These are phyloP conservation scores for Debaryomycetaceae sp. DNA, from an alignment of 1,139 yeast genomes.

Conservation along the genomic window DNA sequence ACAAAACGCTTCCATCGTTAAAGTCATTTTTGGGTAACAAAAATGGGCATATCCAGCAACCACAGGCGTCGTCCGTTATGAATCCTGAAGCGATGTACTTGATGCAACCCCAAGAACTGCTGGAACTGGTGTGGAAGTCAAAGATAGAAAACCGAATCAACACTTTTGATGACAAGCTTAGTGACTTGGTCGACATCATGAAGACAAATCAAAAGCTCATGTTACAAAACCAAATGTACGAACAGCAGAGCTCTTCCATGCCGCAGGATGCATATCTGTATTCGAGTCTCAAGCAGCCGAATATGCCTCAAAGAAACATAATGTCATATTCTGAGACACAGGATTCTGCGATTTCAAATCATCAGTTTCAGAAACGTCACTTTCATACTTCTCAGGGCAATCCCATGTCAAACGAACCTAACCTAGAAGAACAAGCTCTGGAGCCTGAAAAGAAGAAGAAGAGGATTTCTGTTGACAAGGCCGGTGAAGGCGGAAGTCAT, in stretches of 20 bases:
- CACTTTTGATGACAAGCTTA: slow-evolving; percentile 45
- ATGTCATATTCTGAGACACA: background rate
- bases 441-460: slow-evolving; percentile 4
- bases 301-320: slow-evolving; percentile 6
- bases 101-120: slow-evolving; percentile 1
- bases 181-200: slow-evolving; percentile 38
- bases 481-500: background rate
- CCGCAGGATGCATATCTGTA: background rate
- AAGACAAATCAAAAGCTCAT: slow-evolving; percentile 30
- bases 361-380: background rate
- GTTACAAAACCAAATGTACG: slow-evolving; percentile 11
- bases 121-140: slow-evolving; percentile 33
- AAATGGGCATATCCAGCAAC: background rate
- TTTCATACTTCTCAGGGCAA: background rate
- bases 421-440: background rate
- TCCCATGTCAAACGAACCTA: background rate
- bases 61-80: slow-evolving; percentile 1
- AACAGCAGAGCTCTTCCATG: background rate
- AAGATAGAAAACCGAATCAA: slow-evolving; percentile 44
- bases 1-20: slow-evolving; percentile 16
- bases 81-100: slow-evolving; percentile 1
- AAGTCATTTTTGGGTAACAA: slow-evolving; percentile 5
- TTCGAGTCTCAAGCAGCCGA: background rate
- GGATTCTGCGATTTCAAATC: slow-evolving; percentile 1
- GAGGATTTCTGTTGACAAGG: background rate